These are phyloP conservation scores for Penicillium crustosum DNA, from an alignment of 2,329 filamentous ascomycete genomes.

Conservation along the genomic window DNA sequence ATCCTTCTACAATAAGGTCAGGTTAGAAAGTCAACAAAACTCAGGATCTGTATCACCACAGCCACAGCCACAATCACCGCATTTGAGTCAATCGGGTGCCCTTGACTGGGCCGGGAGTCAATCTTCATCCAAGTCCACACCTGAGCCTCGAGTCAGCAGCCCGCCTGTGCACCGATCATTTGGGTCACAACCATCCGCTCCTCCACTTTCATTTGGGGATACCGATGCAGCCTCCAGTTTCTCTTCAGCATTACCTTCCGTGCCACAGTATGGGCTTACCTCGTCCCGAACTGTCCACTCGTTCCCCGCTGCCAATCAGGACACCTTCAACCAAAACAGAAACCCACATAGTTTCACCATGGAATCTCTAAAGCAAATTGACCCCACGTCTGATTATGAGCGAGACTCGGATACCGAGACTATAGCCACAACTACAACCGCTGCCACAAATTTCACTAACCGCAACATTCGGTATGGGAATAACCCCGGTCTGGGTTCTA, in stretches of 20 bases:
- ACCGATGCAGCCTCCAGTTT: conserved; percentile 30
- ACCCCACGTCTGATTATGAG: conserved; percentile 35
- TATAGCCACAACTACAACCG: conserved; percentile 34
- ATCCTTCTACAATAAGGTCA: conserved; percentile 23
- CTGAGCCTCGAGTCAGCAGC: conserved; percentile 14
- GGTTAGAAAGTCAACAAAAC: conserved; percentile 10
- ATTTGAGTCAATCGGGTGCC: conserved; percentile 3
- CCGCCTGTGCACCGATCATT: conserved; percentile 23
- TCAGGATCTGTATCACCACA: conserved; percentile 3
- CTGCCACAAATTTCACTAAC: conserved; percentile 35
- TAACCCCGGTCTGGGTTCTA: conserved; percentile 17
- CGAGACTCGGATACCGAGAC: conserved; percentile 41
- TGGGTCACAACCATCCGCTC: conserved; percentile 21
- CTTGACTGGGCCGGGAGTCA: conserved; percentile 8
- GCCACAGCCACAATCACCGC: conserved; percentile 13
- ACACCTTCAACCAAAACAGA: conserved; percentile 10
- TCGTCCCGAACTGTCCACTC: conserved; percentile 24
- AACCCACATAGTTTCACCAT: conserved; percentile 36
- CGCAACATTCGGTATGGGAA: conserved; percentile 39
- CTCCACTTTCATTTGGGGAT: conserved; percentile 35
- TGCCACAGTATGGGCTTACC: conserved; percentile 24
- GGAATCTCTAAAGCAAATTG: conserved; percentile 32
- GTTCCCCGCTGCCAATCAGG: conserved; percentile 5
- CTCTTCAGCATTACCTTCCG: conserved; percentile 25
- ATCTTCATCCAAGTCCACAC: conserved; percentile 7